Conservation (phyloP, 2,329 filamentous ascomycete species). For the Cercospora brassicicola region DNA sequence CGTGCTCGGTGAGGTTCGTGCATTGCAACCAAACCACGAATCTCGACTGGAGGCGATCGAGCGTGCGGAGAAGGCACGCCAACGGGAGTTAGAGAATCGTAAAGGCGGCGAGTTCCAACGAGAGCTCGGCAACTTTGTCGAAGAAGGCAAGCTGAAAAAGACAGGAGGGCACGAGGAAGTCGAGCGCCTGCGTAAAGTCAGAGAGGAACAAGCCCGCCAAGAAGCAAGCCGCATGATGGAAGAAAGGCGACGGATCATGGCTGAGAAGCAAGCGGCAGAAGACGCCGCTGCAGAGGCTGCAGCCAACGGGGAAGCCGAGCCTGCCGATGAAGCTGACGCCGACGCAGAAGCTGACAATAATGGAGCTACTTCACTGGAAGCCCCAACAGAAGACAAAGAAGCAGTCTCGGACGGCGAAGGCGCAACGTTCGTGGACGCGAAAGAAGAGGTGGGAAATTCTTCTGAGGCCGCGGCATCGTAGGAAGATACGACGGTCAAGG, state of each 20-base stretch:
- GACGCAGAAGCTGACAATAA: background rate
- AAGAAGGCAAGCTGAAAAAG: slow-evolving; percentile 91
- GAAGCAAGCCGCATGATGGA: slow-evolving; percentile 65
- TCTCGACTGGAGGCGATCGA: slow-evolving; percentile 92
- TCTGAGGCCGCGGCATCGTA: slow-evolving; percentile 10
- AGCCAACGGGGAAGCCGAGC: background rate
- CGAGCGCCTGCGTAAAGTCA: slow-evolving; percentile 76
- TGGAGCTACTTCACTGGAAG: background rate
- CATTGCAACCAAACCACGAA: slow-evolving; percentile 91
- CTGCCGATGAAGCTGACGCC: background rate
- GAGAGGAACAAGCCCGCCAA: slow-evolving; percentile 80
- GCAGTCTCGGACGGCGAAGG: slow-evolving; percentile 9
- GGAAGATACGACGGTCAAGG: slow-evolving; percentile 7
- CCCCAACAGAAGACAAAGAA: slow-evolving; percentile 8
- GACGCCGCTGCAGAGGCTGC: slow-evolving; percentile 35
- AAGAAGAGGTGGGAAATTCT: slow-evolving; percentile 9
- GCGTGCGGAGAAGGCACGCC: slow-evolving; percentile 86
- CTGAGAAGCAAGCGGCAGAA: slow-evolving; percentile 47
- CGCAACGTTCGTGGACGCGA: slow-evolving; percentile 17
- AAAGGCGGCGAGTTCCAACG: slow-evolving; percentile 75
- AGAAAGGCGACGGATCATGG: slow-evolving; percentile 46
- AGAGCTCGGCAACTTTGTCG: slow-evolving; percentile 81
- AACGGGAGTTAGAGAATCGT: slow-evolving; percentile 81
- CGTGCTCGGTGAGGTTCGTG: slow-evolving; percentile 87
- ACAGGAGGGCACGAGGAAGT: slow-evolving; percentile 92